Evolutionary conservation across 2,329 filamentous ascomycete species (phyloP).

Genomic region (Colletotrichum tropicicola): DNA sequence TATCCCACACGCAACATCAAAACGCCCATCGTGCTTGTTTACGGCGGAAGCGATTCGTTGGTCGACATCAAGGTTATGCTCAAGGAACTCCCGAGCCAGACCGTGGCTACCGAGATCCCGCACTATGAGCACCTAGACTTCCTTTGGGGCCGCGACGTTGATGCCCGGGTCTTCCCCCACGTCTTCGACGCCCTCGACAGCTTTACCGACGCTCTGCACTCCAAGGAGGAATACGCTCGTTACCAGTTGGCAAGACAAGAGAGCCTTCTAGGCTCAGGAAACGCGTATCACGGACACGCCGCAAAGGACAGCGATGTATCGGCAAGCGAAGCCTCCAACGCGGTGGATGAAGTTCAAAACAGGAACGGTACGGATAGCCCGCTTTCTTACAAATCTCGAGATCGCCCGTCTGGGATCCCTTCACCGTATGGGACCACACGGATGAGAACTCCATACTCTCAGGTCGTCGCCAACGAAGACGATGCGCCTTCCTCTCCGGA

Average conservation of each 20-base stretch:
- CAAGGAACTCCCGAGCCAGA: conserved; percentile 84
- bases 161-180: conserved; percentile 86
- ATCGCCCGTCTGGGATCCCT: conserved; percentile 21
- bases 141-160: conserved; percentile 88
- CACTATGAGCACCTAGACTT: conserved; percentile 99
- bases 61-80: conserved; percentile 96
- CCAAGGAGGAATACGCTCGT: conserved; percentile 67
- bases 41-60: conserved; percentile 91
- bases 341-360: conserved; percentile 8
- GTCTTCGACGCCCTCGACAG: conserved; percentile 89
- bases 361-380: conserved; percentile 17
- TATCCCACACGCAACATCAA: conserved; percentile 98
- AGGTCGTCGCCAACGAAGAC: conserved; percentile 24
- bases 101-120: conserved; percentile 84
- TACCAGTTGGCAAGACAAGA: conserved; percentile 62
- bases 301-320: conserved; percentile 40
- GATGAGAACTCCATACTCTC: conserved; percentile 12
- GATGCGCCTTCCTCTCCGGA: conserved; percentile 31
- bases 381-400: conserved; percentile 5
- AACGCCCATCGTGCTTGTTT: conserved; percentile 92
- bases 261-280: conserved; percentile 54
- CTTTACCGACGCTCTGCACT: conserved; percentile 67
- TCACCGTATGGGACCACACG: conserved; percentile 29
- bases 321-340: conserved; percentile 23
- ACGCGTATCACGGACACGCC: conserved; percentile 39